Base-by-base conservation (phyloP, 345 rosid genomes). In the Citrus inodora region DNA sequence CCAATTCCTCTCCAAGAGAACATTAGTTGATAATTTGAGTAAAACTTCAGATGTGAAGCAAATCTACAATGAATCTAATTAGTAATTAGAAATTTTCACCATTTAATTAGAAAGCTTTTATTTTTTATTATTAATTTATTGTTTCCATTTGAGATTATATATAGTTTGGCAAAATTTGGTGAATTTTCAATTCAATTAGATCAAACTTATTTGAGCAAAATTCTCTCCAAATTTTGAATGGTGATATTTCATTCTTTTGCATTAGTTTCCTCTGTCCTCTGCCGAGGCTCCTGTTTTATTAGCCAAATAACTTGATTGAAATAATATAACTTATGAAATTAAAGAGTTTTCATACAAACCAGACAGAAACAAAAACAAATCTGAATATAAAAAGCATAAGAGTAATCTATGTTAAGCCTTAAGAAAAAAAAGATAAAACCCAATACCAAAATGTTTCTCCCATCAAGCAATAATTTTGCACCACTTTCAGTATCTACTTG, bases 401-500 rank as follows among this genome's bases (percentile, higher is more conserved):
- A 73, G 56, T 59, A 58, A 61, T 33, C 72, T 58, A 38, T 58
- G 67, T 63, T 7, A 24, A 22, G 61, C 28, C 4, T 35, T 59
- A 17, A 74, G 25, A 42, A 62, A 70, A 59, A 25, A 76, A 74
- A 48, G 42, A 17, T 48, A 13, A 30, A 17, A 56, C 63, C 38
- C 14, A 22, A n/a, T 91, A 93, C 99, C 98, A 83, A 86, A 76
- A 91, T 90, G 69, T 88, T 78, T 89, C 97, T 91, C 79, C 99
- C 99, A 70, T 95, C 97, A 82, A 95, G 96, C 65, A 95, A 83
- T 79, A 92, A 84, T 76, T 76, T 91, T 73, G 99, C 98, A 74
- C 99, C 99, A 70, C 85, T 88, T 25, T 87, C 92, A 51, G 90
- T 92, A 76, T 95, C 98, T 81, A 87, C 88, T 78, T 95, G 97